Evolutionary conservation across 768 basidiomycete genomes (phyloP).

Genomic region (Xerocomellus chrysenteron): DNA sequence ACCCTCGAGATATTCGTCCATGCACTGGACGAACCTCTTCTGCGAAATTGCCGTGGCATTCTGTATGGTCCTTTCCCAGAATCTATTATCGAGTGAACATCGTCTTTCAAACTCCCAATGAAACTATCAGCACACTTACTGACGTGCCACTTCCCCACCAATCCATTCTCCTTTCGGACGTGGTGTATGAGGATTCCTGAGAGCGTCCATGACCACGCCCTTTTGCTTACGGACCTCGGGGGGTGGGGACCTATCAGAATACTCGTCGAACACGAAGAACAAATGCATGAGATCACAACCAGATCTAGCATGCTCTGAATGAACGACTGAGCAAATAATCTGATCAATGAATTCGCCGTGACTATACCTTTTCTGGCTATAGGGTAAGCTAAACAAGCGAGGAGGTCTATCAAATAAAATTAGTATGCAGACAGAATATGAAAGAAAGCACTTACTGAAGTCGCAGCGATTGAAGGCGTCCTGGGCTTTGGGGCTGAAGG

Average conservation of each 20-base stretch:
- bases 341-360: too few relatives aligned
- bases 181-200: conserved; percentile 6
- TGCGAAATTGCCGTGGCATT: conserved; percentile 1
- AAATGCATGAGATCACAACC: conserved; percentile 52
- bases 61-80: conserved; percentile 7
- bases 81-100: not conserved
- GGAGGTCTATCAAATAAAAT: conserved; percentile 3
- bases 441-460: conserved; percentile 2
- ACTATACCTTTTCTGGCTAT: conserved; percentile 9
- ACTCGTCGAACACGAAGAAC: conserved; percentile 31
- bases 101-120: too few relatives aligned
- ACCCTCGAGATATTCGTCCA: conserved; percentile 35
- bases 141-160: conserved; percentile 9
- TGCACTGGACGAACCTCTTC: conserved; percentile 37
- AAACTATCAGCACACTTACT: not conserved
- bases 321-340: not conserved
- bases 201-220: conserved; percentile 19
- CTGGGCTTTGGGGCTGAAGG: conserved; percentile 4
- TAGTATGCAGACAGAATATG: not conserved
- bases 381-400: conserved; percentile 8
- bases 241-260: too few relatives aligned
- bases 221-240: conserved; percentile 26
- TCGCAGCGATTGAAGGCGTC: not conserved
- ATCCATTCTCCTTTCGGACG: conserved; percentile 15
- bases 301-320: conserved; percentile 26